phyloP scores from a whole-genome alignment of 78 protist species.

The Emiliania huxleyi region DNA sequence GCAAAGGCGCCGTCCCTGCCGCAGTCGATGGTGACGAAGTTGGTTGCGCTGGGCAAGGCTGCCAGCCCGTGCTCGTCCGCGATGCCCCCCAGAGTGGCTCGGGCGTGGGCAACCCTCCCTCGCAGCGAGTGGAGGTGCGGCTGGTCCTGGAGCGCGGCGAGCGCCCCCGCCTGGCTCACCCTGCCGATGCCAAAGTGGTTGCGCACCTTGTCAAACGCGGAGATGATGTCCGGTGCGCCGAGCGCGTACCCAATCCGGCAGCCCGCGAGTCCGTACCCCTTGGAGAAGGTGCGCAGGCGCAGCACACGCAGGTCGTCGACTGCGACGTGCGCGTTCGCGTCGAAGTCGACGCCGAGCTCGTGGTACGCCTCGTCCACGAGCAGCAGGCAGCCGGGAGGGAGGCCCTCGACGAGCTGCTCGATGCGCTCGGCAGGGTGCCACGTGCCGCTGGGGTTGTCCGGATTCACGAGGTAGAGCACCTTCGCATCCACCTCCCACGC shows the following conservation, averaged over 20 bases:
- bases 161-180: neutral
- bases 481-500: neutral
- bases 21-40: slow-evolving; percentile 19
- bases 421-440: neutral
- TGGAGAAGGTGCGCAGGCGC: neutral
- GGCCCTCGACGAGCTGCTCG: neutral
- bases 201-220: neutral
- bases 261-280: slow-evolving; percentile 12
- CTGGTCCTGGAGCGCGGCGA: neutral
- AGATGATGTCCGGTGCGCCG: neutral
- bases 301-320: neutral
- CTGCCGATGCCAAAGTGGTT: neutral
- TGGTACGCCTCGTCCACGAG: slow-evolving; percentile 3
- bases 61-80: neutral
- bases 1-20: neutral
- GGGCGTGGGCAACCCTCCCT: neutral
- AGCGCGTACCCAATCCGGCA: neutral
- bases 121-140: neutral
- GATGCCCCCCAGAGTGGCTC: neutral
- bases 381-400: neutral
- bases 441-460: neutral
- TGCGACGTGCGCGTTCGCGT: neutral
- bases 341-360: neutral
- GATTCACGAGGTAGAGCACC: slow-evolving; percentile 5
- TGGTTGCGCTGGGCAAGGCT: neutral